Base-by-base conservation (phyloP, 2,329 filamentous ascomycete species). In the Periconia macrospinosa region DNA sequence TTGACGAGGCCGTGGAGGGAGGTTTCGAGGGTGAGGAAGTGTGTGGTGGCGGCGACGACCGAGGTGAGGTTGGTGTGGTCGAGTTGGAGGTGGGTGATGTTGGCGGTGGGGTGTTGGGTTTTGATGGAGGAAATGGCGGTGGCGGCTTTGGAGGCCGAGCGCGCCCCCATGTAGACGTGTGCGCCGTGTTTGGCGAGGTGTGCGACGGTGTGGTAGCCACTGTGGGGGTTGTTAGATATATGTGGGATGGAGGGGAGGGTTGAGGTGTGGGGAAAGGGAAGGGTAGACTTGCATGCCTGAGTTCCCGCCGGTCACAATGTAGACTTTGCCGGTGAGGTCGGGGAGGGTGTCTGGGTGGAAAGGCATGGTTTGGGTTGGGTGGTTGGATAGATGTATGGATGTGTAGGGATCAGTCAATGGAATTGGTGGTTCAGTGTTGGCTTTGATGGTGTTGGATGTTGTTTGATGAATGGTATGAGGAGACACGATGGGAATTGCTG, bases 1-100 rank as follows among this genome's bases (percentile, higher is more conserved):
- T 71, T 66, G 50, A 78, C 66, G 7, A 78, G 62, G 41, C 78
- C 65, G 55, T 79, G 72, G 13, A 79, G 64, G 1, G 11, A 61
- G 6, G 53, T 46, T n/a, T 63, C 53, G 11, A 69, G 66, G 10
- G 55, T 30, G 2, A 60, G 49, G 18, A 69, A 58, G 1, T 54
- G 58, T 3, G 66, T 52, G 1, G 71, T 74, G 3, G 75, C 75
- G 6, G 60, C 47, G 37, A 69, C 62, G 37, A 75, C 62, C 13
- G 62, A 69, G 9, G 56, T 49, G 35, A 75, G 63, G 11, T 64
- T 64, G 9, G 56, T 57, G n/a, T 76, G 69, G 57, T 78, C 74
- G 13, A 77, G 63, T 9, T 45, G 23, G 8, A 67, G 47, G 2
- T 60, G 48, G 35, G 70, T 70, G 1, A 66, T 66, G 3, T 63